Percentiles rank a stretch among this genome's conserved stretches.
These are phyloP conservation scores for Hygrophila difformis DNA, from an alignment of 257 asterid genomes.

Conservation along the genomic window DNA sequence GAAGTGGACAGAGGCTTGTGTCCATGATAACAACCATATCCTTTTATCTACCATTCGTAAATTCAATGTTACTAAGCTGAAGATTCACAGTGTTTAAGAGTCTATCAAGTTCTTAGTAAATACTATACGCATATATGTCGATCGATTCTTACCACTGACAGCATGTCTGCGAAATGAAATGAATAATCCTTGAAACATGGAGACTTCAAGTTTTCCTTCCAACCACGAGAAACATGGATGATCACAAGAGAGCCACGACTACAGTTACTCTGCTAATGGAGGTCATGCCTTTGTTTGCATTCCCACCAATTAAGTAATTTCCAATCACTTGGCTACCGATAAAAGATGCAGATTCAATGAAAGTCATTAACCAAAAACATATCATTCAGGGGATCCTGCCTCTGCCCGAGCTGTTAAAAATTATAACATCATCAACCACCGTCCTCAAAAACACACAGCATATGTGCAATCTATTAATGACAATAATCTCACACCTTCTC, in stretches of 20 bases:
- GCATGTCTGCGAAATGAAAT: constrained; percentile 36
- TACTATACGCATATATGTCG: background rate
- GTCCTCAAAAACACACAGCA: background rate
- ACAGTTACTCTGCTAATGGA: constrained; percentile 39
- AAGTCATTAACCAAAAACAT: constrained; percentile 95
- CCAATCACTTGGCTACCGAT: constrained; percentile 67
- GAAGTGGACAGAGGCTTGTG: constrained; percentile 52
- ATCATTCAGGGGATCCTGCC: constrained; percentile 79
- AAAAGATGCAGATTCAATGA: constrained; percentile 55
- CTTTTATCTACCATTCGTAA: constrained; percentile 43
- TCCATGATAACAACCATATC: constrained; percentile 54
- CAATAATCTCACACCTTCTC: constrained; percentile 51
- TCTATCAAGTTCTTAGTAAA: no score
- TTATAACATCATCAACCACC: no score
- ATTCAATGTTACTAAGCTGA: background rate
- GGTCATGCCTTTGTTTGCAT: constrained; percentile 27
- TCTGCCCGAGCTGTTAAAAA: constrained; percentile 66
- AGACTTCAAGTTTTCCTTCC: constrained; percentile 45
- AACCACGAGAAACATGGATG: constrained; percentile 40
- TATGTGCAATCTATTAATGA: background rate
- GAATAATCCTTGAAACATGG: constrained; percentile 44
- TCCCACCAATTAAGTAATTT: constrained; percentile 53
- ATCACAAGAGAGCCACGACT: constrained; percentile 42
- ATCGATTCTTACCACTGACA: constrained; percentile 36
- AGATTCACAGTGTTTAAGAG: no score